phyloP scores from a whole-genome alignment of 768 basidiomycete genomes.

The Suillus discolor region DNA sequence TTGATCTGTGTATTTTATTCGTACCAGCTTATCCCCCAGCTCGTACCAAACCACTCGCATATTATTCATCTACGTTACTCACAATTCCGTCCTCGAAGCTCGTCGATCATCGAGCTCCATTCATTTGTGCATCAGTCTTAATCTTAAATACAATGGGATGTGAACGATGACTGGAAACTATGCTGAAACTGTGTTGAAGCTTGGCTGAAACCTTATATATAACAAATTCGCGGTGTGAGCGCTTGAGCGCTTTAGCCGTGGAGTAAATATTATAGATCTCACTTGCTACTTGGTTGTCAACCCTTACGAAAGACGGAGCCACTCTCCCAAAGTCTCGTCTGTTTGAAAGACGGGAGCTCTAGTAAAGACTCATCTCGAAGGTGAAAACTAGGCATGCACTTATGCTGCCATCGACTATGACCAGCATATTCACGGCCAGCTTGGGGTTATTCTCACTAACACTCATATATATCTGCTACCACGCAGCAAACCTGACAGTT shows the following conservation, averaged over 20 bases:
- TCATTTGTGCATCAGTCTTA: background rate
- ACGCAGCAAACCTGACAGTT: constrained; percentile 46
- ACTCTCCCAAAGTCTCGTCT: background rate
- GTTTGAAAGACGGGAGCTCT: background rate
- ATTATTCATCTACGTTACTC: background rate
- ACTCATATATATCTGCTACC: constrained; percentile 42
- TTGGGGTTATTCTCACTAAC: constrained; percentile 39
- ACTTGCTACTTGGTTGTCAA: too few relatives aligned
- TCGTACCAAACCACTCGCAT: background rate
- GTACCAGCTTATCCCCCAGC: background rate
- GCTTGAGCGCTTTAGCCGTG: background rate
- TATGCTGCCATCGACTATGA: constrained; percentile 16
- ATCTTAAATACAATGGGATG: background rate
- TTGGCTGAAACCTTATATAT: background rate
- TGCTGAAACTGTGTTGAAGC: background rate
- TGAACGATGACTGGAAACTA: background rate
- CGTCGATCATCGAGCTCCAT: background rate
- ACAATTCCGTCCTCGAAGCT: too few relatives aligned
- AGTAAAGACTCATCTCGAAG: background rate
- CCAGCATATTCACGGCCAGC: constrained; percentile 11
- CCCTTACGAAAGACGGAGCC: background rate
- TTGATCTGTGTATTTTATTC: background rate
- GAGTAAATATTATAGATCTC: background rate
- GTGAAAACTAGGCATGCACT: background rate
- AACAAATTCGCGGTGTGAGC: background rate